These are phyloP conservation scores for Aspergillus texensis DNA, from an alignment of 2,329 filamentous ascomycete genomes.

Conservation along the genomic window DNA sequence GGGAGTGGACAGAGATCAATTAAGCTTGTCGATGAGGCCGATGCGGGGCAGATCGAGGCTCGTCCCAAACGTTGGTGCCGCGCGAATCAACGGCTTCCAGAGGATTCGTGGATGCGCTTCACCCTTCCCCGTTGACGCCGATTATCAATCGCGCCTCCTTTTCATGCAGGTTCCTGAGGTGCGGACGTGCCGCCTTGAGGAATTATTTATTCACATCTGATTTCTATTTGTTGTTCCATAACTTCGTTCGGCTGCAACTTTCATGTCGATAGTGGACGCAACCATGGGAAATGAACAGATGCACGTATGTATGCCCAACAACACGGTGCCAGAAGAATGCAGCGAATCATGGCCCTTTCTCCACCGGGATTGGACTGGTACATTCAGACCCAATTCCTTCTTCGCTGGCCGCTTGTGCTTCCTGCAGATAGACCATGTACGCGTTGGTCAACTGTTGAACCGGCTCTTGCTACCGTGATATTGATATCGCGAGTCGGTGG, in stretches of 20 bases:
- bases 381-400: constrained; percentile 17
- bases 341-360: constrained; percentile 34
- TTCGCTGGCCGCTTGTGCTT: constrained; percentile 30
- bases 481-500: constrained; percentile 11
- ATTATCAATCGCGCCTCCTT: constrained; percentile 16
- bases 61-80: constrained; percentile 14
- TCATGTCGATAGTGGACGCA: constrained; percentile 7
- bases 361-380: constrained; percentile 16
- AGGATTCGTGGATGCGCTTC: constrained; percentile 17
- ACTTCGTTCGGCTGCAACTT: not conserved
- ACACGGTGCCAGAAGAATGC: constrained; percentile 35
- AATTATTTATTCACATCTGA: not conserved
- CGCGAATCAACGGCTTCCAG: constrained; percentile 18
- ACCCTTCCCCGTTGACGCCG: constrained; percentile 17
- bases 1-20: constrained; percentile 16
- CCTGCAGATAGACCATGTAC: constrained; percentile 22
- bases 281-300: constrained; percentile 21
- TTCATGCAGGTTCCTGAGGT: constrained; percentile 22
- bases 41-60: constrained; percentile 29
- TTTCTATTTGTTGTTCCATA: not conserved
- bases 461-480: constrained; percentile 4
- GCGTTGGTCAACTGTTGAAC: constrained; percentile 5
- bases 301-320: constrained; percentile 50
- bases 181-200: not conserved
- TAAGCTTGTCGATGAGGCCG: constrained; percentile 24